Conservation (phyloP, 495 filamentous ascomycete species). For the Amniculicola lignicola region DNA sequence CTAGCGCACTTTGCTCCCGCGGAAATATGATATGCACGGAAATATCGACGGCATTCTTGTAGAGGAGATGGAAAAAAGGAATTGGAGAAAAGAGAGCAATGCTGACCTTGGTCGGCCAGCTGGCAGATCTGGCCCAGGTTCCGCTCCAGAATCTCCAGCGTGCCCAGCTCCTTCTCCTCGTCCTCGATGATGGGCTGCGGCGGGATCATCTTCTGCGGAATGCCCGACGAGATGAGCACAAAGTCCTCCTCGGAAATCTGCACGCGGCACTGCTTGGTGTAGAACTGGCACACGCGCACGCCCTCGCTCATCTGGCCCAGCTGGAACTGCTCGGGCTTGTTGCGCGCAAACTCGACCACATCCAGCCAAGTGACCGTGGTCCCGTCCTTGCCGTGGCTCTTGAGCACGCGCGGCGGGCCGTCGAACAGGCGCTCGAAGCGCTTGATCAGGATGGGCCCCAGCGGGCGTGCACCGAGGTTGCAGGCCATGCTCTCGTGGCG, state of each 20-base stretch:
- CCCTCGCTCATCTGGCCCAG: slow-evolving; percentile 66
- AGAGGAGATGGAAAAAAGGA: too few relatives aligned
- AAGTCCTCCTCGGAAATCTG: slow-evolving; percentile 88
- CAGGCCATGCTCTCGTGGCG: slow-evolving; percentile 81
- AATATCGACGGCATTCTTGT: too few relatives aligned
- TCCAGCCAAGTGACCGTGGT: slow-evolving; percentile 73
- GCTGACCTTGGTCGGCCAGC: slow-evolving; percentile 59
- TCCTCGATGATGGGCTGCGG: slow-evolving; percentile 81
- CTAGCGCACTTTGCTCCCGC: too few relatives aligned
- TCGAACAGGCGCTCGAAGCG: slow-evolving; percentile 84
- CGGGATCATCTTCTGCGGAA: slow-evolving; percentile 78
- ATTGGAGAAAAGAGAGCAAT: too few relatives aligned
- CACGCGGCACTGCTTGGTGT: slow-evolving; percentile 73
- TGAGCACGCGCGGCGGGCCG: slow-evolving; percentile 68
- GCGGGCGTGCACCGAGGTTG: slow-evolving; percentile 78
- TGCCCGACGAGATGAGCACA: slow-evolving; percentile 73
- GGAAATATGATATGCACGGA: too few relatives aligned
- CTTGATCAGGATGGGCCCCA: slow-evolving; percentile 77
- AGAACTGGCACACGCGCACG: slow-evolving; percentile 71
- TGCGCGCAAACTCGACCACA: slow-evolving; percentile 77
- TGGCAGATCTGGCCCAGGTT: slow-evolving; percentile 70
- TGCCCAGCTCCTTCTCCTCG: slow-evolving; percentile 78
- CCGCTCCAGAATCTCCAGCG: slow-evolving; percentile 76
- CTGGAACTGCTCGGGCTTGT: slow-evolving; percentile 75
- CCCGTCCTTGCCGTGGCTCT: slow-evolving; percentile 61